A percentile compares a stretch with the other conserved stretches of the same genome.
These are phyloP conservation scores for Oxyria digyna DNA, from an alignment of 148 eudicot genomes.

Conservation along the genomic window DNA sequence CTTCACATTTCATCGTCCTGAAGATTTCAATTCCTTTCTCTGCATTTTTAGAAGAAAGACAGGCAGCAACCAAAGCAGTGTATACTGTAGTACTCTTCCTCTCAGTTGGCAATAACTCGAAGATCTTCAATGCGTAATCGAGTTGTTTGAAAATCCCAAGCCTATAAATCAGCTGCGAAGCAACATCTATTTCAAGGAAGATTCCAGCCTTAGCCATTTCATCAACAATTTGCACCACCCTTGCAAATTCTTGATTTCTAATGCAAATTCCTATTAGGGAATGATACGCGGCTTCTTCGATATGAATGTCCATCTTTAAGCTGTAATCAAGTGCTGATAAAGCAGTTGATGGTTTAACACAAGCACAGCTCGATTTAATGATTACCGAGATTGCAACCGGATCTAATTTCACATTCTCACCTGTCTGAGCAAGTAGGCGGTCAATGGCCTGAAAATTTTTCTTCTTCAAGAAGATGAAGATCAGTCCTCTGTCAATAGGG, in stretches of 20 bases:
- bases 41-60: conserved; percentile 40
- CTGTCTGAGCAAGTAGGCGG: conserved; percentile 25
- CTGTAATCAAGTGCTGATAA: conserved; percentile 42
- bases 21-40: conserved; percentile 45
- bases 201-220: conserved; percentile 33
- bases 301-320: conserved; percentile 28
- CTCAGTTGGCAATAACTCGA: conserved; percentile 35
- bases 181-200: conserved; percentile 34
- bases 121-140: conserved; percentile 36
- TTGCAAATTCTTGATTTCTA: conserved; percentile 34
- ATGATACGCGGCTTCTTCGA: conserved; percentile 38
- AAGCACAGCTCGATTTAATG: conserved; percentile 34
- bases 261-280: conserved; percentile 49
- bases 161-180: conserved; percentile 44
- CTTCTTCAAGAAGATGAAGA: conserved; percentile 30
- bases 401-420: conserved; percentile 26
- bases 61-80: conserved; percentile 52
- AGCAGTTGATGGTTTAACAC: conserved; percentile 34
- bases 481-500: conserved; percentile 29
- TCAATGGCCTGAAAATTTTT: conserved; percentile 46
- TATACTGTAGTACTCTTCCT: conserved; percentile 34
- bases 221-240: conserved; percentile 38
- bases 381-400: conserved; percentile 31
- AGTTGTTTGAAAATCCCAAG: conserved; percentile 47
- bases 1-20: conserved; percentile 31